These are phyloP conservation scores for Blastobotrys parvus DNA, from an alignment of 805 yeast genomes.

Conservation along the genomic window DNA sequence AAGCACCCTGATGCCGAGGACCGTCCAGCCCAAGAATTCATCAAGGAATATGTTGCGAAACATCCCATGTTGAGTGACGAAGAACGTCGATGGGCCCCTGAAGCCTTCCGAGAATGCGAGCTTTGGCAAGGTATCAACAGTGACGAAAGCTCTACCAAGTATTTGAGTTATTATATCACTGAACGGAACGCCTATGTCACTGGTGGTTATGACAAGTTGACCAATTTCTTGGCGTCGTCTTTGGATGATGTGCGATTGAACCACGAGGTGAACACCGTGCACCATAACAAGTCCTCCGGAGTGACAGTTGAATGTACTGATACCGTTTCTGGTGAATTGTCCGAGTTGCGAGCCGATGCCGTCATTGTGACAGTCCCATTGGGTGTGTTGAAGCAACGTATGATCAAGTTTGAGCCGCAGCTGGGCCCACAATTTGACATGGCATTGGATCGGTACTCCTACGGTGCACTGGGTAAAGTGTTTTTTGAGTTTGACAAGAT, in stretches of 20 bases:
- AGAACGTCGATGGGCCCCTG: too few species aligned
- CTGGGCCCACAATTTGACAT: slow-evolving; percentile 36
- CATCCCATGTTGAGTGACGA: too few species aligned
- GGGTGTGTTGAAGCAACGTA: slow-evolving; percentile 48
- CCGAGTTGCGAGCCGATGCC: slow-evolving; percentile 37
- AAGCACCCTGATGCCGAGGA: too few species aligned
- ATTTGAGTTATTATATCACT: slow-evolving; percentile 12
- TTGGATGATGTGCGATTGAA: not conserved
- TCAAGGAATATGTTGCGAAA: too few species aligned
- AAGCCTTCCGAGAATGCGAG: too few species aligned
- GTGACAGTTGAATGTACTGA: not conserved
- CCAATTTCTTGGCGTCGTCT: not conserved
- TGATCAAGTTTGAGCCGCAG: slow-evolving; percentile 47
- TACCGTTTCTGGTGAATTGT: not conserved
- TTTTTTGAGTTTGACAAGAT: slow-evolving; percentile 54
- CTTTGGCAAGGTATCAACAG: too few species aligned
- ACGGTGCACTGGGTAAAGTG: slow-evolving; percentile 67
- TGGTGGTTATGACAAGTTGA: slow-evolving; percentile 43
- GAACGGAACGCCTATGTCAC: slow-evolving; percentile 61
- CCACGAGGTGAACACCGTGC: not conserved
- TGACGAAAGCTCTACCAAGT: slow-evolving; percentile 14
- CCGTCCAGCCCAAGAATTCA: too few species aligned
- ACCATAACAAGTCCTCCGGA: not conserved
- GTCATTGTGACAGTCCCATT: slow-evolving; percentile 72
- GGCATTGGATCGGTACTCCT: slow-evolving; percentile 43